Conservation (phyloP, 306 rosid genomes). For the Quillaja saponaria region DNA sequence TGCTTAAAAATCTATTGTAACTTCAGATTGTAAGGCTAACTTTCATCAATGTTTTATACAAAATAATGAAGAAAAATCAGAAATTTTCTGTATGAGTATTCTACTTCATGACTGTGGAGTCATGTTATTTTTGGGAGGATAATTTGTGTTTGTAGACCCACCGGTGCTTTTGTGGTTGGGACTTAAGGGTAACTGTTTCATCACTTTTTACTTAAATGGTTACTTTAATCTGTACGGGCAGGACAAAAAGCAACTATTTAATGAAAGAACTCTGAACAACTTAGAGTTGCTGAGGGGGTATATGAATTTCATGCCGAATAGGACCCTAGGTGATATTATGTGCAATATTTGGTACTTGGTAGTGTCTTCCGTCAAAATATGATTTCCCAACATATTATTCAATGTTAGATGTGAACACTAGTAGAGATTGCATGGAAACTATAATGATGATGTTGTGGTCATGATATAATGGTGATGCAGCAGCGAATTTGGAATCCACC, state of each 20-base stretch:
- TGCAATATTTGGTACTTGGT: not conserved
- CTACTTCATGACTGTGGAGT: not conserved
- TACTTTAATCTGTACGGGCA: not conserved
- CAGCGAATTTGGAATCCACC: constrained; percentile 76
- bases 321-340: not conserved
- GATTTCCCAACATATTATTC: not conserved
- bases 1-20: not conserved
- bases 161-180: constrained; percentile 6
- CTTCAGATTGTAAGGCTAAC: not conserved
- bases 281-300: too few relatives aligned
- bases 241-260: not conserved
- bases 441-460: constrained; percentile 20
- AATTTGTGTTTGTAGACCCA: not conserved
- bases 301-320: too few relatives aligned
- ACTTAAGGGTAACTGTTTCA: not conserved
- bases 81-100: not conserved
- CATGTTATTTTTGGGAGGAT: not conserved
- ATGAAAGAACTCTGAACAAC: not conserved
- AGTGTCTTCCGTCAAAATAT: not conserved
- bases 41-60: not conserved
- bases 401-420: not conserved
- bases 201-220: not conserved
- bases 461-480: constrained; percentile 46
- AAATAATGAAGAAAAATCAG: not conserved
- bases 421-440: not conserved